A percentile compares a stretch with the other conserved stretches of the same genome.
Evolutionary conservation across 768 basidiomycete species (phyloP).

Genomic region (Hericium rajendrae): DNA sequence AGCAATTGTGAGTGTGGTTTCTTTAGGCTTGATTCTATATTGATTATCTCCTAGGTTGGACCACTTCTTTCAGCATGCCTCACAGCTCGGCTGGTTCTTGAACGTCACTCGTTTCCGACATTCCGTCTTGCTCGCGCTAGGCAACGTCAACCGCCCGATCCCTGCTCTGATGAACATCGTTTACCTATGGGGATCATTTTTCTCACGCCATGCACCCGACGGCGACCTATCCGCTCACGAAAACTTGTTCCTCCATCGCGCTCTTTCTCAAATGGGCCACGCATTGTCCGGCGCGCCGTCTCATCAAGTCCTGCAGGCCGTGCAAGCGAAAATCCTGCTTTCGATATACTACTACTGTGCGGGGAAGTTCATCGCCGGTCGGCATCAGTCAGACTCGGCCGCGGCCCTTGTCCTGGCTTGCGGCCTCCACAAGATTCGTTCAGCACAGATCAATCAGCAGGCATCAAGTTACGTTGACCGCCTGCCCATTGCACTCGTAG

Average conservation of each 20-base stretch:
- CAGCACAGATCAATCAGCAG: conserved; percentile 7
- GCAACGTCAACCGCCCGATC: conserved; percentile 19
- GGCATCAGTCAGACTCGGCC: conserved; percentile 23
- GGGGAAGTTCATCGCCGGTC: conserved; percentile 22
- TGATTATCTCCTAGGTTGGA: conserved; percentile 35
- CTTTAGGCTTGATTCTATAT: background rate
- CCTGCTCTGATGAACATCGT: conserved; percentile 34
- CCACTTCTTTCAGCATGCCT: conserved; percentile 46
- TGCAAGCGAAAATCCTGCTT: conserved; percentile 26
- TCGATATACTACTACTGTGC: conserved; percentile 20
- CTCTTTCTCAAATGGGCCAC: conserved; percentile 40
- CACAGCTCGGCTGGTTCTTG: conserved; percentile 62
- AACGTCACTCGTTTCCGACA: conserved; percentile 36
- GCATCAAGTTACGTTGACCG: conserved; percentile 10
- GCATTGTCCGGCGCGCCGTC: conserved; percentile 21
- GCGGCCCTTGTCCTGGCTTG: conserved; percentile 21
- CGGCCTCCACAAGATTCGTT: conserved; percentile 18
- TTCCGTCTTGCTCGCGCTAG: conserved; percentile 19
- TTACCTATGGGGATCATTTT: conserved; percentile 26
- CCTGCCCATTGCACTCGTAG: conserved; percentile 21
- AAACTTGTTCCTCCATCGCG: conserved; percentile 34
- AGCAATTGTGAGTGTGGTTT: conserved; percentile 8
- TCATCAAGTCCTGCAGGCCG: conserved; percentile 25
- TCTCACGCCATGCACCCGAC: conserved; percentile 13
- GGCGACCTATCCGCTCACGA: conserved; percentile 20